Evolutionary conservation across 2,329 filamentous ascomycete genomes (phyloP).

Genomic region (Dactylonectria macrodidyma): DNA sequence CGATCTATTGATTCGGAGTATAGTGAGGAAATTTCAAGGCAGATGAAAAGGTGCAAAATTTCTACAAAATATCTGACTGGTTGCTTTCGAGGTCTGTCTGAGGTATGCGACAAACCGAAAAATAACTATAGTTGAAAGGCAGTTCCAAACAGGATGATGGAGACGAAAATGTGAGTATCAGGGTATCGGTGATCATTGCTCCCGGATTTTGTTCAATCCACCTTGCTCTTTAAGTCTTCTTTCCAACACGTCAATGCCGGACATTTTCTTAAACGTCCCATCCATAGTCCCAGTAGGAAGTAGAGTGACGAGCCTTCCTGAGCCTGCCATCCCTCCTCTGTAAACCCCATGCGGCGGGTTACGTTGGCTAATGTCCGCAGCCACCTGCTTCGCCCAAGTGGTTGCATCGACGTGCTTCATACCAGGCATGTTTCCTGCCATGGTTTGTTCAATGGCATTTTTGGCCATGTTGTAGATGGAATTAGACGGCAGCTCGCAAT

Average conservation of each 20-base stretch:
- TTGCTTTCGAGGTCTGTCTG: no score
- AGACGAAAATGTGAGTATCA: no score
- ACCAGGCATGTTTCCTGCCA: slow-evolving; percentile 20
- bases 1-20: no score
- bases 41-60: no score
- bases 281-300: slow-evolving; percentile 33
- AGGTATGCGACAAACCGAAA: no score
- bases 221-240: slow-evolving; percentile 26
- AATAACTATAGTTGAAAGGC: no score
- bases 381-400: slow-evolving; percentile 38
- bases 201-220: slow-evolving; percentile 5
- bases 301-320: slow-evolving; percentile 15
- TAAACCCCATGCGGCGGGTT: slow-evolving; percentile 35
- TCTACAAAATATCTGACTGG: no score
- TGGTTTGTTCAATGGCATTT: slow-evolving; percentile 29
- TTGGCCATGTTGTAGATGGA: slow-evolving; percentile 39
- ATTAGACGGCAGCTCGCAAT: slow-evolving; percentile 12
- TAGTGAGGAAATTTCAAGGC: no score
- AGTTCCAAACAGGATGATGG: no score
- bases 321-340: slow-evolving; percentile 27
- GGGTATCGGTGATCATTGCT: background rate
- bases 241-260: slow-evolving; percentile 36
- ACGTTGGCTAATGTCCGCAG: slow-evolving; percentile 29
- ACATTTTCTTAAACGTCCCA: slow-evolving; percentile 26
- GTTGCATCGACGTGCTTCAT: slow-evolving; percentile 8